Evolutionary conservation across 2,329 filamentous ascomycete species (phyloP).

Genomic region (Aspergillus niger): DNA sequence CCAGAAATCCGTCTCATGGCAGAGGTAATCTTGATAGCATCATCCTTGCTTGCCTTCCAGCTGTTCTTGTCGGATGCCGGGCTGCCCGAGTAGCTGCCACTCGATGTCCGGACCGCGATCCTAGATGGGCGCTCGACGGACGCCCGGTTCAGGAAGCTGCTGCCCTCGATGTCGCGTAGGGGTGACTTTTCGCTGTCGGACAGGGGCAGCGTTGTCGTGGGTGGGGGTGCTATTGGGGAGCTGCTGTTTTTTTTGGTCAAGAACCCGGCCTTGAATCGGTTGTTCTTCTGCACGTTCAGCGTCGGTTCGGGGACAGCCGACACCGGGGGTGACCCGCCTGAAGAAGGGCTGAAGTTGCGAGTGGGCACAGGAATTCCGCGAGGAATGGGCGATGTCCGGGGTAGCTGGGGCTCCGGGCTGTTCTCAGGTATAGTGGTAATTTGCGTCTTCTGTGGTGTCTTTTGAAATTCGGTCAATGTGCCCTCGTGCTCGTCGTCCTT

Average conservation of each 20-base stretch:
- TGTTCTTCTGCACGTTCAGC: constrained; percentile 64
- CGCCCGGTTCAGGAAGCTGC: constrained; percentile 52
- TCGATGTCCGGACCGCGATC: constrained; percentile 43
- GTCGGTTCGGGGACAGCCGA: constrained; percentile 60
- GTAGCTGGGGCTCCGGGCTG: constrained; percentile 47
- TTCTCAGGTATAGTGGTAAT: constrained; percentile 55
- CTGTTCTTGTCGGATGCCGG: constrained; percentile 52
- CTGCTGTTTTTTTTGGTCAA: constrained; percentile 69
- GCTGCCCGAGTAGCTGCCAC: constrained; percentile 38
- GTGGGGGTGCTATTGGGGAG: constrained; percentile 64
- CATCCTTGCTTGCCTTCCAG: constrained; percentile 51
- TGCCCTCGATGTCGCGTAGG: constrained; percentile 55
- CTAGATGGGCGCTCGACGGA: constrained; percentile 44
- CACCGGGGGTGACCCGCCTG: constrained; percentile 58
- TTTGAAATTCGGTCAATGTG: constrained; percentile 84
- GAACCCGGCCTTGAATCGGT: constrained; percentile 87
- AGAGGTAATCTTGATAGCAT: constrained; percentile 57
- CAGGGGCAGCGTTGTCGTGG: constrained; percentile 60
- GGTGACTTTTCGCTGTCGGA: constrained; percentile 61
- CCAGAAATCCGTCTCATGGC: constrained; percentile 59
- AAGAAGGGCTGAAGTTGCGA: constrained; percentile 41
- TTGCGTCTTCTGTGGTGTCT: constrained; percentile 74
- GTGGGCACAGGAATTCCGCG: constrained; percentile 45
- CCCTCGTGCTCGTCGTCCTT: constrained; percentile 87
- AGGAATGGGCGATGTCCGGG: constrained; percentile 55